phyloP scores from a whole-genome alignment of 2,329 filamentous ascomycete species.

The Aureobasidium sp. region DNA sequence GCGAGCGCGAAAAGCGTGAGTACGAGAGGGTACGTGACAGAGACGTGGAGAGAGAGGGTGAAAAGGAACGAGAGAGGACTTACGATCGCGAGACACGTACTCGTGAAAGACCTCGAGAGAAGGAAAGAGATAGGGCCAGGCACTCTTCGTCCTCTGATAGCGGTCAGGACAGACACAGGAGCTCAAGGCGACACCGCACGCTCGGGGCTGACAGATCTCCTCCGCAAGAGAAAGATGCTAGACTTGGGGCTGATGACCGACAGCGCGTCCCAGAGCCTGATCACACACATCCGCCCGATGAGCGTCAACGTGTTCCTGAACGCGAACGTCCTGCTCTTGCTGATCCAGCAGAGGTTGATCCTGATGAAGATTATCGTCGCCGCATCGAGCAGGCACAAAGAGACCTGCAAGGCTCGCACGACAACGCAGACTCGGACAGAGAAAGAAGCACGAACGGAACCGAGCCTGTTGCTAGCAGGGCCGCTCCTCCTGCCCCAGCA shows the following conservation, averaged over 20 bases:
- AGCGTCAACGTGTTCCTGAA: constrained; percentile 4
- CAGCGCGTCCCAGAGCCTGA: constrained; percentile 15
- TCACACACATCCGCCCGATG: neutral
- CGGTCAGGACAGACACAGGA: neutral
- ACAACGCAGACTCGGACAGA: constrained; percentile 8
- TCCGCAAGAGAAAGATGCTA: constrained; percentile 10
- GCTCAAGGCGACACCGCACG: constrained; percentile 15
- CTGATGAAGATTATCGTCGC: constrained; percentile 44
- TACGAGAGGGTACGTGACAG: constrained; percentile 21
- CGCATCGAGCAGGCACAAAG: constrained; percentile 34
- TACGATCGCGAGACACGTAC: constrained; percentile 15
- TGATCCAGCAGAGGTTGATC: constrained; percentile 30
- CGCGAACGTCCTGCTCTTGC: constrained; percentile 20
- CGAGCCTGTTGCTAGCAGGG: neutral
- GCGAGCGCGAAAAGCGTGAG: constrained; percentile 17
- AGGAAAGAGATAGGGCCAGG: constrained; percentile 20
- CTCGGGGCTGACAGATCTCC: constrained; percentile 1
- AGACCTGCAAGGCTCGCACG: neutral
- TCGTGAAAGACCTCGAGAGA: constrained; percentile 21
- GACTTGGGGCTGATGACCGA: constrained; percentile 10
- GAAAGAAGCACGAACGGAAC: neutral
- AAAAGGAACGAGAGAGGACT: constrained; percentile 19
- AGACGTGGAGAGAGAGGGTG: constrained; percentile 19
- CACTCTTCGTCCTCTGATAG: constrained; percentile 15
- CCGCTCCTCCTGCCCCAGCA: neutral